Conservation (phyloP, 169 alveolate genomes). For the Cryptosporidium canis region DNA sequence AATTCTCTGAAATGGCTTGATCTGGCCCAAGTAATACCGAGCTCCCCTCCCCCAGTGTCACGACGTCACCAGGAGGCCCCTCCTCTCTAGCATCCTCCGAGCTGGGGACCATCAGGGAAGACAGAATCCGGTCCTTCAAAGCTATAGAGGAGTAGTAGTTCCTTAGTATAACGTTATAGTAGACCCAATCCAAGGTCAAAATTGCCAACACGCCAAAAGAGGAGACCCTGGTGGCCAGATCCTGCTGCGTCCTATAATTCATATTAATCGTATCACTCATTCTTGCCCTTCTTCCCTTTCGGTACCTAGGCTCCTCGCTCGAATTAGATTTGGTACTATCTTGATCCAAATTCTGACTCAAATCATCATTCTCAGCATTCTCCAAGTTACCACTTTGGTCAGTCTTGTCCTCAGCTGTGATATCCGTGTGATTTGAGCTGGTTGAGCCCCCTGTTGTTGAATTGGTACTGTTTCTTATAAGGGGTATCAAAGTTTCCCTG, state of each 20-base stretch:
- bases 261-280: conserved; percentile 4
- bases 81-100: neutral
- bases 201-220: conserved; percentile 6
- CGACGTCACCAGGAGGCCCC: too few species aligned
- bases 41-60: too few species aligned
- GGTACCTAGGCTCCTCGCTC: neutral
- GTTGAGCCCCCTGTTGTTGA: neutral
- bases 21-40: too few species aligned
- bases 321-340: neutral
- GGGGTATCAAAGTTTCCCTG: conserved; percentile 37
- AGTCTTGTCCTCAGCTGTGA: neutral
- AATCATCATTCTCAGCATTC: neutral
- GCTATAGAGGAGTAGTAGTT: neutral
- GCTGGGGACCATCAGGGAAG: neutral
- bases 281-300: conserved; percentile 13
- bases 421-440: neutral
- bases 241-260: conserved; percentile 20
- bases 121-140: neutral
- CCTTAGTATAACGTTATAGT: neutral
- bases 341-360: neutral
- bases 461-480: conserved; percentile 29
- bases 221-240: conserved; percentile 23
- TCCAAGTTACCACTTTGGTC: neutral
- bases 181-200: conserved; percentile 53
- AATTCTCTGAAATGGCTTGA: too few species aligned